Conservation (phyloP, 345 rosid genomes). For the Geranium rotundifolium region DNA sequence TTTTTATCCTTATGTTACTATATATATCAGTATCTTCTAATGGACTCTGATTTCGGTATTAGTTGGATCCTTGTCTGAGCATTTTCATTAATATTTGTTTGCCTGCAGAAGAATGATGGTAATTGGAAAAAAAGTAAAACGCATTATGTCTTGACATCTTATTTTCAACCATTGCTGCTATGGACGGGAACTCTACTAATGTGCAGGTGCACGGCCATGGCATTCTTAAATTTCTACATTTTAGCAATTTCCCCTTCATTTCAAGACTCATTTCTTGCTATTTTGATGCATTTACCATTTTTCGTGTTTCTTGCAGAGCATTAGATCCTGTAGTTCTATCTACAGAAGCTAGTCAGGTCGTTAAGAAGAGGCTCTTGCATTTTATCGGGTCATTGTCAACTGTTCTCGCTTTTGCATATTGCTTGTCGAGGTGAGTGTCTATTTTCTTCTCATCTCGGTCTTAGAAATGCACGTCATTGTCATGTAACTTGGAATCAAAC, state of each 20-base stretch:
- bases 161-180: constrained; percentile 76
- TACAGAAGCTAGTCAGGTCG: constrained; percentile 64
- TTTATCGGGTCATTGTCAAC: constrained; percentile 66
- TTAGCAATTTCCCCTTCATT: neutral
- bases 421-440: constrained; percentile 66
- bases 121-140: constrained; percentile 59
- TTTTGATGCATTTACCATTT: neutral
- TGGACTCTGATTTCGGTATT: constrained; percentile 2
- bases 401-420: constrained; percentile 72
- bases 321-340: constrained; percentile 69
- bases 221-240: too few relatives aligned
- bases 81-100: neutral
- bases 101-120: constrained; percentile 45
- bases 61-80: constrained; percentile 7
- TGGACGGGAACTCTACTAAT: constrained; percentile 72
- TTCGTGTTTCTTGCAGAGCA: constrained; percentile 39
- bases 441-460: neutral
- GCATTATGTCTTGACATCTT: constrained; percentile 45
- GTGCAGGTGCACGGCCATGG: constrained; percentile 48
- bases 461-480: neutral
- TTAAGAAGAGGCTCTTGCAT: constrained; percentile 70
- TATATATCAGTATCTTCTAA: neutral
- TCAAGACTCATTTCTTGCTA: neutral
- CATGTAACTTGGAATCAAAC: neutral
- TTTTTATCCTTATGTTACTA: constrained; percentile 3